Percentiles rank a stretch among this genome's conserved stretches.
phyloP scores from a whole-genome alignment of 768 basidiomycete species.

The Sporobolomyces roseus region DNA sequence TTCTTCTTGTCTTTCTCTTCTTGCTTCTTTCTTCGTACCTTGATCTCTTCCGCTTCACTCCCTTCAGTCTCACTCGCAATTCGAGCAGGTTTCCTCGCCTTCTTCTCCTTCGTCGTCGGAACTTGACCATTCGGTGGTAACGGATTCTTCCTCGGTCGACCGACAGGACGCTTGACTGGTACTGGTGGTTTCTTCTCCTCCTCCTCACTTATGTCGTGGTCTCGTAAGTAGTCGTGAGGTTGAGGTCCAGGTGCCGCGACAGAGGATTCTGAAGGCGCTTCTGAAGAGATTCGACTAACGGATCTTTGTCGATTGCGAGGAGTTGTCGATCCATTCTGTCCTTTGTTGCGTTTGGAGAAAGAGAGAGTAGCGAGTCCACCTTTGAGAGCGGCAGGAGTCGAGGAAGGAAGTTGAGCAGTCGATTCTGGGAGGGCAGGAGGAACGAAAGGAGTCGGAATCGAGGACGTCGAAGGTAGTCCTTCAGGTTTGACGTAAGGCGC shows the following conservation, averaged over 20 bases:
- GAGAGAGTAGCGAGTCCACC: constrained; percentile 21
- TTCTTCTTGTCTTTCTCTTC: not conserved
- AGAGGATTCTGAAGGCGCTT: constrained; percentile 33
- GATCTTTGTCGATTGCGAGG: not conserved
- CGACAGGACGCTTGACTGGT: too few species aligned
- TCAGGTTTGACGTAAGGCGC: too few species aligned
- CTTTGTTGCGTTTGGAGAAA: constrained; percentile 23
- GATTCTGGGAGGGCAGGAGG: not conserved
- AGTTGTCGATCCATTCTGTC: not conserved
- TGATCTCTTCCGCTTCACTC: not conserved
- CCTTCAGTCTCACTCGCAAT: constrained; percentile 11
- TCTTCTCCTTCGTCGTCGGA: too few species aligned
- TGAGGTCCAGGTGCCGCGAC: not conserved
- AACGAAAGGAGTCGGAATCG: not conserved
- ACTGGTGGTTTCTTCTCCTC: not conserved
- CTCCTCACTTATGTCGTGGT: too few species aligned
- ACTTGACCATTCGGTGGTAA: too few species aligned
- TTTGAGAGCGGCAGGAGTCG: not conserved
- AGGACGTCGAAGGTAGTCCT: not conserved
- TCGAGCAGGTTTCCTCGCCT: constrained; percentile 4
- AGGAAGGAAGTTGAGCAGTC: not conserved
- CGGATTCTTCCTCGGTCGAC: not conserved
- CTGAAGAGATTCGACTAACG: constrained; percentile 30
- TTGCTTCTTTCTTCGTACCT: constrained; percentile 1
- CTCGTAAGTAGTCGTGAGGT: too few species aligned